These are phyloP conservation scores for Xylariaceae sp. DNA, from an alignment of 2,329 filamentous ascomycete genomes.

Conservation along the genomic window DNA sequence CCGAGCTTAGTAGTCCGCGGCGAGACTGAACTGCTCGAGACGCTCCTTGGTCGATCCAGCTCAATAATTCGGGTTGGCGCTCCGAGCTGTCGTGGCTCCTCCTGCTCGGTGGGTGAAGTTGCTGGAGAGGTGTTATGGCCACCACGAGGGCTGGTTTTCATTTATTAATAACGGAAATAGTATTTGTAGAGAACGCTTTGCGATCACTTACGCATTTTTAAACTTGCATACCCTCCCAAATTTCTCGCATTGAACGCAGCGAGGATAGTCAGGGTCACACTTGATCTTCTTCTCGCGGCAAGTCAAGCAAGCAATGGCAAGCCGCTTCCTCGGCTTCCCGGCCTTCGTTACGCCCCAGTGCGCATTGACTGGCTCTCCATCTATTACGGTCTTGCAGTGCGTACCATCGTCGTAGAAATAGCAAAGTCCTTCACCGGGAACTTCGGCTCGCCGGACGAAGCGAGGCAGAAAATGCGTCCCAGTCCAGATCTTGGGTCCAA, in stretches of 20 bases:
- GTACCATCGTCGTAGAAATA: conserved; percentile 87
- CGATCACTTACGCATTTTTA: conserved; percentile 77
- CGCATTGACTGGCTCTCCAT: conserved; percentile 85
- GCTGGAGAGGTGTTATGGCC: conserved; percentile 63
- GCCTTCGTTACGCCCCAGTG: conserved; percentile 95
- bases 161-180: conserved; percentile 25
- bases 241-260: conserved; percentile 91
- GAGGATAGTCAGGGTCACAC: conserved; percentile 86
- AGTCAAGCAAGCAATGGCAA: conserved; percentile 83
- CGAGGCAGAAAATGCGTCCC: conserved; percentile 71
- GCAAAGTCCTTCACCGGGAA: conserved; percentile 80
- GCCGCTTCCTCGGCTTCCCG: conserved; percentile 86
- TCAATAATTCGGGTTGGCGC: conserved; percentile 44
- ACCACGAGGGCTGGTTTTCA: conserved; percentile 57
- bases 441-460: conserved; percentile 67
- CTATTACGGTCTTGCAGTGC: conserved; percentile 81
- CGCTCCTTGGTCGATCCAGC: conserved; percentile 47
- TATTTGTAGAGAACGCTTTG: background rate
- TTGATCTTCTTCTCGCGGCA: conserved; percentile 98
- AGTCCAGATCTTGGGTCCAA: conserved; percentile 73
- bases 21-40: conserved; percentile 55
- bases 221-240: conserved; percentile 85
- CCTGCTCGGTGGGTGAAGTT: conserved; percentile 57
- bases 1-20: conserved; percentile 47
- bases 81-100: conserved; percentile 48